These are phyloP conservation scores for Dispira simplex DNA, from an alignment of 192 early-diverging fungal genomes.

Conservation along the genomic window DNA sequence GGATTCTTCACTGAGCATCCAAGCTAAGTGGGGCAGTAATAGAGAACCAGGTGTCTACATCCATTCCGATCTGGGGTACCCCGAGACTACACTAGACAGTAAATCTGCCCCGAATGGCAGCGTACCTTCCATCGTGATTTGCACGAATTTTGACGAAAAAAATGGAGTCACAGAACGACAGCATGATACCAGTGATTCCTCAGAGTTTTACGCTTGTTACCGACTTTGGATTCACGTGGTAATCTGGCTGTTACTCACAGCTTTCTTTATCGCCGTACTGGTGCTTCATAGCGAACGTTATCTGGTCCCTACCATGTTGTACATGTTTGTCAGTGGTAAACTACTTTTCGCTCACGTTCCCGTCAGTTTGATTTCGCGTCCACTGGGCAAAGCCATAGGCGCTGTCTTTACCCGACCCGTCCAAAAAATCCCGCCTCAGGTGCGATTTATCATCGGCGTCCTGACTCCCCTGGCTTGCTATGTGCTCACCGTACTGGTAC, in stretches of 20 bases:
- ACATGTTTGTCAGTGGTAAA: conserved; percentile 31
- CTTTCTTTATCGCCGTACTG: conserved; percentile 44
- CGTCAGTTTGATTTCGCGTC: conserved; percentile 19
- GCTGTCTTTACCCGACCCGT: conserved; percentile 14
- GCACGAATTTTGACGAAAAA: no score
- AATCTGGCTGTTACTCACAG: conserved; percentile 36
- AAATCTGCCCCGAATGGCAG: no score
- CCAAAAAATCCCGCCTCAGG: conserved; percentile 19
- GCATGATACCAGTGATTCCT: background rate
- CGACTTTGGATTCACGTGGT: conserved; percentile 18
- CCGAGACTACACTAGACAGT: no score
- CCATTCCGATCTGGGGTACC: no score
- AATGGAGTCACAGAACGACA: no score
- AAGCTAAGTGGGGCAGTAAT: no score
- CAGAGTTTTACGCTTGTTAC: background rate
- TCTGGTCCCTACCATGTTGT: conserved; percentile 31
- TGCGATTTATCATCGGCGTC: conserved; percentile 28
- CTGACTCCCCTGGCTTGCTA: conserved; percentile 31
- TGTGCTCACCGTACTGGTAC: conserved; percentile 34
- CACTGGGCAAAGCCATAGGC: conserved; percentile 20
- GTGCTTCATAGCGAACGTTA: conserved; percentile 30
- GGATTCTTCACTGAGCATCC: no score
- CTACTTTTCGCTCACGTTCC: conserved; percentile 28
- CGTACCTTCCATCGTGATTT: no score
- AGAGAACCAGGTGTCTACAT: no score